Evolutionary conservation across 352 stramenopile genomes (phyloP), one percentile per base, ranked within the genome.

Genomic region (Phytophthora quininea): DNA sequence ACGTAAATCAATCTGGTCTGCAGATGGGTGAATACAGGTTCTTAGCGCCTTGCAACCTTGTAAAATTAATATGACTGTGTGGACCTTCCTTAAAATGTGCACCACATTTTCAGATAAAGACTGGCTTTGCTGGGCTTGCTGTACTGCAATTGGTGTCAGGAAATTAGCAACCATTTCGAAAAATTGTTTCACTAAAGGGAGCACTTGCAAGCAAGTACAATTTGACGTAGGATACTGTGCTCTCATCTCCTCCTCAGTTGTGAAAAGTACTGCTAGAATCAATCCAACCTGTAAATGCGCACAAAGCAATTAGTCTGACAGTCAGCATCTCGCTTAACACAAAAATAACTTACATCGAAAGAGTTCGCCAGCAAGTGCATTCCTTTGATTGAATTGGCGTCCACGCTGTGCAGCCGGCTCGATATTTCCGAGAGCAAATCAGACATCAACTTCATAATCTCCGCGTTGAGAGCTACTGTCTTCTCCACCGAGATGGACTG

Each of bases 61-160:
- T 3, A 89, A 64, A n/a, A 91, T 48, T 15, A 95, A 38, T 50
- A 93, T 88, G n/a, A 93, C 69, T 10, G 74, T 70, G 46, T 93
- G 71, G 29, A 93, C 73, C 12, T 67, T 75, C 40, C 73, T 71
- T 45, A 93, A 52, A 24, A 80, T 64, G 33, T 72, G 66, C 12
- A 85, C 33, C 32, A 79, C 61, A 8, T 54, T 74, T 4, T 76
- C 68, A 4, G 79, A 70, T 48, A 82, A 76, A 3, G 58, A 72
- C 27, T 71, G 61, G n/a, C 61, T 74, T 24, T 77, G 55, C 4
- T 80, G 79, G 0, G 74, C 52, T 50, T 77, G 68, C 35, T 82
- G 74, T 10, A 89, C 74, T 4, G 67, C 54, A n/a, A 43, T 75
- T 53, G 78, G 62, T 10, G 71, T 84, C 47, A 89, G 55, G 52